Percentiles rank a stretch among this genome's conserved stretches.
Conservation (phyloP, 352 stramenopile species). For the Phytophthora podocarpi region DNA sequence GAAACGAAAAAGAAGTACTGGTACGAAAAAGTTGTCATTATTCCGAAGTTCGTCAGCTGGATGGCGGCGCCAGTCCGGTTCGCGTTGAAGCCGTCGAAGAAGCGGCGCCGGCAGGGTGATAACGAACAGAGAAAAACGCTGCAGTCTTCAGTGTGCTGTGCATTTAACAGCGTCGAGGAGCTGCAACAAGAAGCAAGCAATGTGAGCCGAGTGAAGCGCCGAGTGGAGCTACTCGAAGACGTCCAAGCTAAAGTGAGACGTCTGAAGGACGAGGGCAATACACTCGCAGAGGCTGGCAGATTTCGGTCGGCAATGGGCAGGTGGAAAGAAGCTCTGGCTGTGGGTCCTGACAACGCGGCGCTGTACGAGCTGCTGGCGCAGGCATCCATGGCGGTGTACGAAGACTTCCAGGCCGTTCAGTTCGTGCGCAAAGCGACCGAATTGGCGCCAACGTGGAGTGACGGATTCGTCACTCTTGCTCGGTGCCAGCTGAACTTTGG, state of each 20-base stretch:
- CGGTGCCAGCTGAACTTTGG: slow-evolving; percentile 82
- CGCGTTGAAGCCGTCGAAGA: slow-evolving; percentile 34
- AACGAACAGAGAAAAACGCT: background rate
- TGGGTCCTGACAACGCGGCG: slow-evolving; percentile 51
- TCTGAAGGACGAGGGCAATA: slow-evolving; percentile 80
- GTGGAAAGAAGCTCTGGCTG: slow-evolving; percentile 62
- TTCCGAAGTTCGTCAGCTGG: too few species aligned
- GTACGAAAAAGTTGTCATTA: too few species aligned
- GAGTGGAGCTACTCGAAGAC: slow-evolving; percentile 64
- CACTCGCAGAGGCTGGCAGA: slow-evolving; percentile 65
- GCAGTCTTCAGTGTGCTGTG: background rate
- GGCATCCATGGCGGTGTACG: slow-evolving; percentile 64
- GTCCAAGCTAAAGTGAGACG: slow-evolving; percentile 52
- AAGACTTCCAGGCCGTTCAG: slow-evolving; percentile 82
- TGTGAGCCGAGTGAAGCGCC: slow-evolving; percentile 5
- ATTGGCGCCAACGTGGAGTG: slow-evolving; percentile 60
- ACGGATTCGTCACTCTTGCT: slow-evolving; percentile 72
- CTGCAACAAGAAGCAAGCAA: slow-evolving; percentile 5
- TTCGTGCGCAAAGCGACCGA: slow-evolving; percentile 63
- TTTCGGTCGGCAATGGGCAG: slow-evolving; percentile 70
- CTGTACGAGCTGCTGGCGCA: slow-evolving; percentile 79
- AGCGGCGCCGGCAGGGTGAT: slow-evolving; percentile 28
- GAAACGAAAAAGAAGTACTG: too few species aligned
- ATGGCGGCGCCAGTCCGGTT: slow-evolving; percentile 33
- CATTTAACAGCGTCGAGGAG: slow-evolving; percentile 12